A percentile compares a stretch with the other conserved stretches of the same genome.
Evolutionary conservation across 2,329 filamentous ascomycete genomes (phyloP).

Genomic region (Aspergillus eucalypticola): DNA sequence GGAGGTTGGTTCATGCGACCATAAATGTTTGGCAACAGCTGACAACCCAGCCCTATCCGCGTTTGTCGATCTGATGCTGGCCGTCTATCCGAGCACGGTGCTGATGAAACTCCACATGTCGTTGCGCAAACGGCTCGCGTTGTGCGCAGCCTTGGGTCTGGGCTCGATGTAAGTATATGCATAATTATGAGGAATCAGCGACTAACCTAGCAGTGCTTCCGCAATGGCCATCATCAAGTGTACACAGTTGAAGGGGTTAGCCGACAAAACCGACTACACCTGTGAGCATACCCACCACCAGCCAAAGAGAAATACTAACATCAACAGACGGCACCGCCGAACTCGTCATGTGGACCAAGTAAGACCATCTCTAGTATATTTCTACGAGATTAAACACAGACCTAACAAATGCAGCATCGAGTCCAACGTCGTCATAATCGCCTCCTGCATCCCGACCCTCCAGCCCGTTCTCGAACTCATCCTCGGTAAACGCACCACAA

Average conservation of each 20-base stretch:
- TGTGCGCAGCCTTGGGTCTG: conserved; percentile 32
- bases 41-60: conserved; percentile 29
- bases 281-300: conserved; percentile 17
- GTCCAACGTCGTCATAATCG: conserved; percentile 37
- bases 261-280: conserved; percentile 30
- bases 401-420: conserved; percentile 26
- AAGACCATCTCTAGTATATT: background rate
- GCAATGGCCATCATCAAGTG: conserved; percentile 38
- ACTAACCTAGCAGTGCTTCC: conserved; percentile 31
- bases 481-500: conserved; percentile 20
- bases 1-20: conserved; percentile 31
- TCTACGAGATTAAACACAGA: too few species aligned
- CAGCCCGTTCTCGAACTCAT: conserved; percentile 34
- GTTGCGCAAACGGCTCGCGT: conserved; percentile 30
- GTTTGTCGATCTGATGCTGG: conserved; percentile 36
- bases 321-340: conserved; percentile 40
- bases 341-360: conserved; percentile 52
- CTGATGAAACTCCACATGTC: conserved; percentile 37
- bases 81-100: conserved; percentile 34
- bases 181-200: too few species aligned
- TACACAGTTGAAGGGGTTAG: conserved; percentile 30
- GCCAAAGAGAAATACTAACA: background rate
- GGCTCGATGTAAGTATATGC: conserved; percentile 29
- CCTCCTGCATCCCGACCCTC: conserved; percentile 39
- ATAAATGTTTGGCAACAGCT: background rate